Evolutionary conservation across 192 early-diverging fungal species (phyloP).

Genomic region (Coemansia umbellata): DNA sequence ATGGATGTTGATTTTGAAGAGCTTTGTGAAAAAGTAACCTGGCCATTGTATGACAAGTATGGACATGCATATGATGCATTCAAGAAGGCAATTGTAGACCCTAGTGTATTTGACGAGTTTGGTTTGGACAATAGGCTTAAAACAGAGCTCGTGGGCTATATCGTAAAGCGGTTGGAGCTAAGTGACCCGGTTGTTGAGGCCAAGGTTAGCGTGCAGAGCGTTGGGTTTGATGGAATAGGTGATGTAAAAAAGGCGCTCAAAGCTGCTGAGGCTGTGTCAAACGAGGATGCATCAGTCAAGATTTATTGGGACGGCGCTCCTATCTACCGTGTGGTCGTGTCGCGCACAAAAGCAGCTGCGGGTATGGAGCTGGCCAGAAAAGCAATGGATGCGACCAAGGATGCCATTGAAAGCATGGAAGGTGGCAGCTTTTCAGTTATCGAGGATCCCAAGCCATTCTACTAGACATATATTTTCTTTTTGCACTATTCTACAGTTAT

Average conservation of each 20-base stretch:
- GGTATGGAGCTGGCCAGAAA: slow-evolving; percentile 87
- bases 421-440: slow-evolving; percentile 74
- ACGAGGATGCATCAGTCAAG: slow-evolving; percentile 73
- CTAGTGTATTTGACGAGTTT: slow-evolving; percentile 83
- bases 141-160: slow-evolving; percentile 76
- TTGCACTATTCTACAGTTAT: no score
- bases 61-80: slow-evolving; percentile 98
- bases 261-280: slow-evolving; percentile 80
- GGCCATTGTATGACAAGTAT: slow-evolving; percentile 94
- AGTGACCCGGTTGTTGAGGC: slow-evolving; percentile 94
- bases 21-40: slow-evolving; percentile 78
- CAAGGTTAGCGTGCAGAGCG: slow-evolving; percentile 91
- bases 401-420: slow-evolving; percentile 62
- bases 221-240: slow-evolving; percentile 92
- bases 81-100: slow-evolving; percentile 84
- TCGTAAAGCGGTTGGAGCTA: slow-evolving; percentile 88
- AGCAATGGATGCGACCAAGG: slow-evolving; percentile 77
- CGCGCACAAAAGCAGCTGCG: slow-evolving; percentile 72
- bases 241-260: slow-evolving; percentile 87
- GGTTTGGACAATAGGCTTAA: slow-evolving; percentile 58
- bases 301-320: slow-evolving; percentile 91
- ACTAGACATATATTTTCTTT: no score
- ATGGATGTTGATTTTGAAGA: slow-evolving; percentile 72
- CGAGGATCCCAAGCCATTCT: slow-evolving; percentile 92
- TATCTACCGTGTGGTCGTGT: slow-evolving; percentile 88